phyloP scores from a whole-genome alignment of 805 yeast species.

The Myxozyma mucilagina region DNA sequence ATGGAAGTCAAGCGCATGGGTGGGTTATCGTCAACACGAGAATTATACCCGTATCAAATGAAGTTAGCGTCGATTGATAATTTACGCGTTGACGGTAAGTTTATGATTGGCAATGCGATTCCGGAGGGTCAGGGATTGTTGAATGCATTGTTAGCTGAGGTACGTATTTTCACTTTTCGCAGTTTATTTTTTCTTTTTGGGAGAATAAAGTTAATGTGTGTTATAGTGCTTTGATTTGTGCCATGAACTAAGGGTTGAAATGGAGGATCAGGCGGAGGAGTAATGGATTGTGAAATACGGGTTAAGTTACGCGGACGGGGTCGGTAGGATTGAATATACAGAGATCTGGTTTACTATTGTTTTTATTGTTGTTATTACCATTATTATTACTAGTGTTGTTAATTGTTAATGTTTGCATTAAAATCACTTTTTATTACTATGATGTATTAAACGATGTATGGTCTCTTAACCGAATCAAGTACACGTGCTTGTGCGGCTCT shows the following conservation, averaged over 20 bases:
- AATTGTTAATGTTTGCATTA: no score
- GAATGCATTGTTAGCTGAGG: slow-evolving; percentile 39
- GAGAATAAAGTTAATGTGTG: neutral
- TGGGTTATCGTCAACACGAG: slow-evolving; percentile 83
- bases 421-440: no score
- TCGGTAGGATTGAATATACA: no score
- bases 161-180: neutral
- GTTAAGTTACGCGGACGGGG: no score
- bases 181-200: neutral
- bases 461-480: no score
- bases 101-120: slow-evolving; percentile 79
- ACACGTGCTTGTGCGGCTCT: no score
- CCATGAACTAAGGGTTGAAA: slow-evolving; percentile 83
- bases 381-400: no score
- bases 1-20: slow-evolving; percentile 90
- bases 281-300: neutral
- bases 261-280: slow-evolving; percentile 27
- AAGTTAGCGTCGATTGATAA: slow-evolving; percentile 89
- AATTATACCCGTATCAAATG: slow-evolving; percentile 93
- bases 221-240: slow-evolving; percentile 76
- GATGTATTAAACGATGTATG: no score
- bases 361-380: no score
- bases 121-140: slow-evolving; percentile 99
- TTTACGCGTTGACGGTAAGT: slow-evolving; percentile 85
- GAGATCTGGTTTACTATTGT: no score